Base-by-base conservation (phyloP, 1,139 yeast species). In the Candida neerlandica region DNA sequence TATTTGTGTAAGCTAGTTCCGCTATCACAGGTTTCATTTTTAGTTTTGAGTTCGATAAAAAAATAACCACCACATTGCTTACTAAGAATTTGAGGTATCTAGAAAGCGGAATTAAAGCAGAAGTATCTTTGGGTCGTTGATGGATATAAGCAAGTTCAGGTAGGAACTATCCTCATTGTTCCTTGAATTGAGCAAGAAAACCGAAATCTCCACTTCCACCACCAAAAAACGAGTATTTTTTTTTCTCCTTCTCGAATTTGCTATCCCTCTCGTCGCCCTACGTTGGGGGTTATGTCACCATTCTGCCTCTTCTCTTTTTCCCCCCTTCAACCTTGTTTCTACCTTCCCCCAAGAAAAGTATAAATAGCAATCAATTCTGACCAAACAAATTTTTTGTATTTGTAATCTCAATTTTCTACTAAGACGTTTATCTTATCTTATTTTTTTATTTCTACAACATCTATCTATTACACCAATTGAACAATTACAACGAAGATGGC, bases 401-500 rank as follows among this genome's bases (percentile, higher is more conserved):
- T 19, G 29, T 38, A 38, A 38, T 38, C 34, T 47, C 41, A 15
- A 11, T n/a, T n/a, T n/a, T n/a, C n/a, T n/a, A n/a, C n/a, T n/a
- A n/a, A n/a, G n/a, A n/a, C n/a, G n/a, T 26, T 39, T 11, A 4
- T 3, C 10, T 43, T 38, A 14, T 21, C 19, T 32, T 33, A 11
- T 33, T 21, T 12, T 27, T 30, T 42, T 5, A n/a, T 38, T 14
- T 26, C 49, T 12, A n/a, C 18, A 23, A 23, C 10, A 23, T 10
- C 10, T 23, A 23, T 41, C 52, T 21, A 44, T 49, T 43, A 51
- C 53, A 26, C 15, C 34, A 32, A 32, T 32, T 32, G 15, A 14
- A 9, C 16, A 32, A 32, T 32, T 14, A n/a, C 16, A n/a, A 14
- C 44, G 14, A 51, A 6, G 12, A 55, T 55, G 59, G 48, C 58